Evolutionary conservation across 768 basidiomycete species (phyloP).

Genomic region (Mrakia hoshinonis): DNA sequence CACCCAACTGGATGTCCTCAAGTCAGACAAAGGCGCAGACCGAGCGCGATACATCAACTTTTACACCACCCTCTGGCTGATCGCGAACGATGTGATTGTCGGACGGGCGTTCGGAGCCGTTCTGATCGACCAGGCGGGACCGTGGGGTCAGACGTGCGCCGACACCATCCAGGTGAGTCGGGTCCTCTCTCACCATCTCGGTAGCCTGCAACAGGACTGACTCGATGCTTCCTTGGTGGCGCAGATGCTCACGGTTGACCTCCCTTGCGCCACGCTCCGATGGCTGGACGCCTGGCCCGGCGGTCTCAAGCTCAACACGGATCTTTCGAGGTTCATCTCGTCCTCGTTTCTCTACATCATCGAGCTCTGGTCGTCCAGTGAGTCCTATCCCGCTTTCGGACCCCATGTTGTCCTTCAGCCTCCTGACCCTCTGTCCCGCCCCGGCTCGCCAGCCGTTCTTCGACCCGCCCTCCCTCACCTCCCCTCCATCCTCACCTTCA

Average conservation of each 20-base stretch:
- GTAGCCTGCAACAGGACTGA: background rate
- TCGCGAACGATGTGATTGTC: slow-evolving; percentile 80
- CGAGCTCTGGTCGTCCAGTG: too few relatives aligned
- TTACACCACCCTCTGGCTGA: slow-evolving; percentile 84
- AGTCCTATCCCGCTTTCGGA: too few relatives aligned
- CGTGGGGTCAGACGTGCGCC: slow-evolving; percentile 30
- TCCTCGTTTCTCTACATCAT: slow-evolving; percentile 59
- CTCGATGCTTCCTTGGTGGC: background rate
- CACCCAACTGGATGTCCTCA: slow-evolving; percentile 43
- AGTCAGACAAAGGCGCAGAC: background rate
- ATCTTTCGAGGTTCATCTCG: slow-evolving; percentile 79
- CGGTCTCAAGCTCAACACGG: slow-evolving; percentile 89
- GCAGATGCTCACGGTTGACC: slow-evolving; percentile 46
- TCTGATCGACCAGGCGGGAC: slow-evolving; percentile 55
- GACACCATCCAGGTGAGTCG: slow-evolving; percentile 13
- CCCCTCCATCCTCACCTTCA: slow-evolving; percentile 35
- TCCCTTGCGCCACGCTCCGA: slow-evolving; percentile 50
- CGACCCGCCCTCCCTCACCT: slow-evolving; percentile 33
- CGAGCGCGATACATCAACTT: slow-evolving; percentile 49
- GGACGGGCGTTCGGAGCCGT: slow-evolving; percentile 66
- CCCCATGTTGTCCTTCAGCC: too few relatives aligned
- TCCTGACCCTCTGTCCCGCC: slow-evolving; percentile 4
- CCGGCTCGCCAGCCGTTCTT: slow-evolving; percentile 35
- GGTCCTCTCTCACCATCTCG: background rate
- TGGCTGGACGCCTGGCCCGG: slow-evolving; percentile 97